Conservation (phyloP, 495 filamentous ascomycete genomes). For the Xanthoparmelia taractica region DNA sequence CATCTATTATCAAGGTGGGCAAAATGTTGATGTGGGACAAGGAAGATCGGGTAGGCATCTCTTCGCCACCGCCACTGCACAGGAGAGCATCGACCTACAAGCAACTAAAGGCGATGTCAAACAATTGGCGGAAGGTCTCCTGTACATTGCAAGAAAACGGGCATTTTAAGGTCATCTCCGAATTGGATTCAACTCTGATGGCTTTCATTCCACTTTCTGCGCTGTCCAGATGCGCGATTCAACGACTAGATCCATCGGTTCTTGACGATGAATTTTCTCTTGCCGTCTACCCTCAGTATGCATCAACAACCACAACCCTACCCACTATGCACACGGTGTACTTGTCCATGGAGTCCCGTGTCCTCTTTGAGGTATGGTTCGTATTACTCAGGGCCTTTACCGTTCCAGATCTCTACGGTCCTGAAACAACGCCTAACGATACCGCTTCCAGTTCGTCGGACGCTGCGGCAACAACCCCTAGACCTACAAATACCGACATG, state of each 20-base stretch:
- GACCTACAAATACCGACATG: slow-evolving; percentile 43
- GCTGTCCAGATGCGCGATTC: slow-evolving; percentile 79
- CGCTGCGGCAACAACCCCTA: slow-evolving; percentile 26
- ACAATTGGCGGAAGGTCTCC: slow-evolving; percentile 76
- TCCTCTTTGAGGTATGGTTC: slow-evolving; percentile 95
- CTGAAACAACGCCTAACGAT: slow-evolving; percentile 31
- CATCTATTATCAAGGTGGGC: slow-evolving; percentile 92
- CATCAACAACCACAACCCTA: slow-evolving; percentile 52
- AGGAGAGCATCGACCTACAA: slow-evolving; percentile 45
- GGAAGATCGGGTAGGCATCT: slow-evolving; percentile 37
- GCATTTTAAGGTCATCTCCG: slow-evolving; percentile 81
- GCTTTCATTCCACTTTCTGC: slow-evolving; percentile 83
- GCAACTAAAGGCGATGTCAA: slow-evolving; percentile 47
- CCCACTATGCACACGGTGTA: slow-evolving; percentile 68
- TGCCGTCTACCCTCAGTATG: slow-evolving; percentile 81
- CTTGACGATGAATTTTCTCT: slow-evolving; percentile 91
- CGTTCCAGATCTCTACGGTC: slow-evolving; percentile 84
- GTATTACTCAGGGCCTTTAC: slow-evolving; percentile 88
- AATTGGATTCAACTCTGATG: slow-evolving; percentile 69
- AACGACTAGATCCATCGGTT: slow-evolving; percentile 83
- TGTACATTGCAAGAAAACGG: slow-evolving; percentile 95
- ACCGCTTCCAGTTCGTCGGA: slow-evolving; percentile 21
- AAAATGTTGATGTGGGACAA: slow-evolving; percentile 87
- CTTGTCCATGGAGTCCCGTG: slow-evolving; percentile 75
- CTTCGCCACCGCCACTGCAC: slow-evolving; percentile 34